phyloP scores from a whole-genome alignment of 306 rosid species.

The Pyrus betulifolia region DNA sequence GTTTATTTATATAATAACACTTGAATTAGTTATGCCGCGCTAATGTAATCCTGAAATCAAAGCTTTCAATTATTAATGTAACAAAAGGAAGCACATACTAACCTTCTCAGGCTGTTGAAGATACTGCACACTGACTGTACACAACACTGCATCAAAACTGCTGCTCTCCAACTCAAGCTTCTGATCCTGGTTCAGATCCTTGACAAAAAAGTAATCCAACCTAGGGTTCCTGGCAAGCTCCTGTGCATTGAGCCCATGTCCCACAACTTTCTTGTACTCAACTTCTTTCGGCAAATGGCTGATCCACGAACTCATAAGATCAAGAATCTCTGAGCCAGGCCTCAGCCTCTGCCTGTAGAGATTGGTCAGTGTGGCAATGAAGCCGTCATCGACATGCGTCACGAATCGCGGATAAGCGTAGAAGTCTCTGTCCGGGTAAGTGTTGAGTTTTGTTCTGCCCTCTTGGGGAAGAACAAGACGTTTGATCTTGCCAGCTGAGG shows the following conservation, averaged over 20 bases:
- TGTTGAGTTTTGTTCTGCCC: conserved; percentile 63
- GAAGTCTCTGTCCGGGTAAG: conserved; percentile 54
- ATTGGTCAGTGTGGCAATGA: conserved; percentile 60
- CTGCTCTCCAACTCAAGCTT: conserved; percentile 43
- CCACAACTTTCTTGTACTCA: conserved; percentile 53
- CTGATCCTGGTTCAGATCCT: conserved; percentile 75
- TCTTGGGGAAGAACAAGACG: conserved; percentile 50
- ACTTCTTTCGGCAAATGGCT: conserved; percentile 74
- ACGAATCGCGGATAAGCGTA: conserved; percentile 72
- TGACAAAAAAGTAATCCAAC: conserved; percentile 62
- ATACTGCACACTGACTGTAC: conserved; percentile 85
- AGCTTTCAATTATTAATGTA: no score
- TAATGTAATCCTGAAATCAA: no score
- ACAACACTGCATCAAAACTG: conserved; percentile 72
- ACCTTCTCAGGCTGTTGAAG: conserved; percentile 96
- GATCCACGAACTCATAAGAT: conserved; percentile 91
- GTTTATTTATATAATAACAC: no score
- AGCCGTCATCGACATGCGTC: conserved; percentile 66
- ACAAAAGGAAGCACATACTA: not conserved
- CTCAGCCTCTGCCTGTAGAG: conserved; percentile 52
- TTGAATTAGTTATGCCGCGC: no score
- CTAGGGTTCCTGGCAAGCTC: conserved; percentile 69
- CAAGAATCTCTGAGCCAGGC: conserved; percentile 47
- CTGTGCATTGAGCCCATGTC: conserved; percentile 77
- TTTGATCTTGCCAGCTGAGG: conserved; percentile 41